Evolutionary conservation across 306 rosid species (phyloP).

Genomic region (Ceratonia siliqua): DNA sequence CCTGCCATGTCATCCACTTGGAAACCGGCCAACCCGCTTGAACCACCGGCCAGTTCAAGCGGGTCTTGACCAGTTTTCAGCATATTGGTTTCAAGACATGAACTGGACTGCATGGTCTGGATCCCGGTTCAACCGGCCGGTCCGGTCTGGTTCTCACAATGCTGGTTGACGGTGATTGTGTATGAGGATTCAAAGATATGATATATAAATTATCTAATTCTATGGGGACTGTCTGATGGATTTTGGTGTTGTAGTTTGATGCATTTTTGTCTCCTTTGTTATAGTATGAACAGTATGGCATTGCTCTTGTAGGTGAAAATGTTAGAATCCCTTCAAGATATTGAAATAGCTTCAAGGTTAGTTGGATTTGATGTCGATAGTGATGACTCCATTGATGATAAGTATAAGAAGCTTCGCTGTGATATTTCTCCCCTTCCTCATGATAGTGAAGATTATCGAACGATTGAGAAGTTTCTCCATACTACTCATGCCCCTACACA

Average conservation of each 20-base stretch:
- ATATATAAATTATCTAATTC: neutral
- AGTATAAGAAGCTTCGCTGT: slow-evolving; percentile 83
- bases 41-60: too few species aligned
- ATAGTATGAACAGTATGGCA: slow-evolving; percentile 7
- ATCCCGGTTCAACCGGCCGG: too few species aligned
- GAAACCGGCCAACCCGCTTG: too few species aligned
- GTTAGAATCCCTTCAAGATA: slow-evolving; percentile 98
- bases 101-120: too few species aligned
- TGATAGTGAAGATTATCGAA: slow-evolving; percentile 77
- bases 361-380: slow-evolving; percentile 84
- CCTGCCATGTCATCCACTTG: too few species aligned
- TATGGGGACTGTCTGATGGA: slow-evolving; percentile 3
- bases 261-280: slow-evolving; percentile 17
- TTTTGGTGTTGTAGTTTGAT: neutral
- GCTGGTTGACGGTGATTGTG: neutral
- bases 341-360: slow-evolving; percentile 95
- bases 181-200: slow-evolving; percentile 10
- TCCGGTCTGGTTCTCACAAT: too few species aligned
- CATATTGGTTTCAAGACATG: too few species aligned
- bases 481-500: slow-evolving; percentile 98
- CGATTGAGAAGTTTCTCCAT: slow-evolving; percentile 81
- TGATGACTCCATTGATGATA: slow-evolving; percentile 87
- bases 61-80: too few species aligned
- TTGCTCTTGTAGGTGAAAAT: slow-evolving; percentile 79
- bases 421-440: slow-evolving; percentile 75